Evolutionary conservation across 805 yeast species (phyloP), one percentile per base, ranked within the genome.

Genomic region (Debaryomyces maramus): DNA sequence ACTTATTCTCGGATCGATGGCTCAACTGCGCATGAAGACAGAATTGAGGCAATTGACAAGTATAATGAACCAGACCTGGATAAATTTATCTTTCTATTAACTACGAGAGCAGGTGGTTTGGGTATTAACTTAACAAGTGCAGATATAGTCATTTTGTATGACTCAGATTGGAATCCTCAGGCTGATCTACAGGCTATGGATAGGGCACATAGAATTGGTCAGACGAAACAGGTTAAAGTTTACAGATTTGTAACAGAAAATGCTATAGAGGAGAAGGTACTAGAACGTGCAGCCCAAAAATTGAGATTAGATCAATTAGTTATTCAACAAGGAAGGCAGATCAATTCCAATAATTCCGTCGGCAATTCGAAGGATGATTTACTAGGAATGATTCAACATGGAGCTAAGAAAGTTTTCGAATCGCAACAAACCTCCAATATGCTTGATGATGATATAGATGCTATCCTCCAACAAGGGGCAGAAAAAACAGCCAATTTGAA

Each of bases 161-260:
- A 90, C 61, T 85, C 95, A 0, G 98, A 90, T 66, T 90, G 98
- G 98, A 90, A 90, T 57, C 98, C 98, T 2, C 98, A 90, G 59
- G 97, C 97, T 0, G 98, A 90, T 71, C 72, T 90, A 53, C 98
- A 90, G 66, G 97, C 97, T 1, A 90, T 90, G 98, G 98, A 91
- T 61, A 78, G 98, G 58, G 98, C 97, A 1, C 98, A 90, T 58
- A 81, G 98, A 71, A 90, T 90, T 58, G 98, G 98, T 14, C 98
- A 90, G 61, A 91, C 87, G 60, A 91, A 91, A 57, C 99, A 91
- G 67, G 99, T 91, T 6, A 77, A 82, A 52, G 98, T 91, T 14
- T 91, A 77, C 60, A 72, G 99, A 49, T 88, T 91, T 65, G 95
- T 91, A 19, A 91, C 97, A 3, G 98, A 91, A 57, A 81, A 88